Percentiles rank a stretch among this genome's conserved stretches.
phyloP scores from a whole-genome alignment of 345 rosid species.

The Syzygium jambos region DNA sequence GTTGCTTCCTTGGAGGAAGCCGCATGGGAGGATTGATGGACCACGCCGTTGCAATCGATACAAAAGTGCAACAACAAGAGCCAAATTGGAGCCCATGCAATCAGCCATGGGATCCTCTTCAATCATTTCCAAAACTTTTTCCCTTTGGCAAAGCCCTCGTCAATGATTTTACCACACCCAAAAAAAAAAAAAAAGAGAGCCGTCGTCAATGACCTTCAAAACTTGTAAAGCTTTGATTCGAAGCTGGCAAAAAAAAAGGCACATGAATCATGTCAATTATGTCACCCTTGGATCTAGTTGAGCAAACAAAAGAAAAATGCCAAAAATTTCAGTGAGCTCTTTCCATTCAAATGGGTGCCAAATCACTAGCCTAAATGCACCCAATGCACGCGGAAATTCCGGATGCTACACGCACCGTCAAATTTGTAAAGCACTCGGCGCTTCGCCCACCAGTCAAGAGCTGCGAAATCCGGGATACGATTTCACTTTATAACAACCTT shows the following conservation, averaged over 20 bases:
- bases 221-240: background rate
- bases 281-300: background rate
- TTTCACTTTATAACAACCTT: background rate
- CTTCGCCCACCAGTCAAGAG: background rate
- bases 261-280: background rate
- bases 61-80: background rate
- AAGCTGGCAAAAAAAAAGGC: background rate
- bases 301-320: background rate
- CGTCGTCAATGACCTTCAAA: background rate
- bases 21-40: background rate
- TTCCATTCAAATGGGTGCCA: background rate
- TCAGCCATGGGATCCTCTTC: background rate
- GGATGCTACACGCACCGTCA: rapidly evolving
- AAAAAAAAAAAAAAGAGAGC: no score
- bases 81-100: background rate
- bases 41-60: background rate
- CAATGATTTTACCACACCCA: background rate
- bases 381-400: background rate
- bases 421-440: background rate
- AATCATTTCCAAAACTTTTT: background rate
- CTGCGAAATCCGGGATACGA: background rate
- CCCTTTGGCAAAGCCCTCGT: background rate
- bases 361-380: background rate
- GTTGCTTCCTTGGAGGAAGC: background rate
- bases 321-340: background rate